Percentiles rank a stretch among this genome's conserved stretches.
These are phyloP conservation scores for Malus sylvestris DNA, from an alignment of 306 rosid genomes.

Conservation along the genomic window DNA sequence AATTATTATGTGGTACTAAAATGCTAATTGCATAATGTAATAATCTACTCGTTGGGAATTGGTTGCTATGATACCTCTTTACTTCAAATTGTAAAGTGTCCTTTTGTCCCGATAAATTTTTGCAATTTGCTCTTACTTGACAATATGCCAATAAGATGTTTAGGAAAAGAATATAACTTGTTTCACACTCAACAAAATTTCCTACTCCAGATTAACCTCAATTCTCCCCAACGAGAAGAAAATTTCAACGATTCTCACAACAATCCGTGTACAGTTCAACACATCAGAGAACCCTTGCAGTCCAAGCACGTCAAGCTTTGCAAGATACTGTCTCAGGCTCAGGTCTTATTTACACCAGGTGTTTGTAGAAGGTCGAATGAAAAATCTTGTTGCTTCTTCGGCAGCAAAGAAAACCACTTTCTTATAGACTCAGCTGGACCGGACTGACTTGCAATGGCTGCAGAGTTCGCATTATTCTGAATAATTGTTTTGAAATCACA, in stretches of 20 bases:
- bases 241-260: neutral
- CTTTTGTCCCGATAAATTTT: no score
- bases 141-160: no score
- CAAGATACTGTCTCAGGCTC: neutral
- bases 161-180: no score
- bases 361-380: constrained; percentile 33
- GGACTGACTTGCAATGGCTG: constrained; percentile 18
- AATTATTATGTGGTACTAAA: no score
- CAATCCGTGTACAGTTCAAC: neutral
- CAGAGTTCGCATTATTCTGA: constrained; percentile 20
- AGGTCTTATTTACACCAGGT: constrained; percentile 1
- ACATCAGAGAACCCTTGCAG: neutral
- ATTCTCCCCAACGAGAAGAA: neutral
- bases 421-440: constrained; percentile 35
- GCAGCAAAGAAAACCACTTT: constrained; percentile 57
- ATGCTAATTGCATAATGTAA: neutral
- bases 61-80: no score
- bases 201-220: neutral
- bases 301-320: neutral
- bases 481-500: constrained; percentile 48
- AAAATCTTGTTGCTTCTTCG: constrained; percentile 46
- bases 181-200: neutral
- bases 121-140: no score
- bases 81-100: no score
- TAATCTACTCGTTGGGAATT: no score